These are phyloP conservation scores for Nigrospora osmanthi DNA, from an alignment of 2,329 filamentous ascomycete species.

Conservation along the genomic window DNA sequence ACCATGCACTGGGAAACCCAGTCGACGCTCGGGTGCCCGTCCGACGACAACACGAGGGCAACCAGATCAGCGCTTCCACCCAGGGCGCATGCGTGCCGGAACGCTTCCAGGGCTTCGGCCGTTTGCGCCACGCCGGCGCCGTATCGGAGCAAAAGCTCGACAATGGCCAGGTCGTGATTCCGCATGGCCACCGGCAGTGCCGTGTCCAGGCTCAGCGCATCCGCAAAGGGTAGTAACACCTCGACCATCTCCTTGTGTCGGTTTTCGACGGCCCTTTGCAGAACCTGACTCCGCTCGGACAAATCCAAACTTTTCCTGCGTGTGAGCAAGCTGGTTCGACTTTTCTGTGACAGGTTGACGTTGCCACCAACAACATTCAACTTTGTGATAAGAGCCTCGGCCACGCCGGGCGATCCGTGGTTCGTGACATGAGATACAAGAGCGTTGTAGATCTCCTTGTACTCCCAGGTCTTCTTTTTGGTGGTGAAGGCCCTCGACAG, in stretches of 20 bases:
- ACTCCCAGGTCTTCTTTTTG: conserved; percentile 43
- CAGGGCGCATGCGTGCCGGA: conserved; percentile 39
- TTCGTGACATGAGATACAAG: conserved; percentile 41
- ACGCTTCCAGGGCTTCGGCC: conserved; percentile 43
- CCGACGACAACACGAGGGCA: conserved; percentile 39
- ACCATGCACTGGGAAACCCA: conserved; percentile 43
- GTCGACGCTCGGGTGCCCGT: conserved; percentile 33
- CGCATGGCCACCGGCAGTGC: conserved; percentile 41
- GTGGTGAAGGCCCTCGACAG: conserved; percentile 36
- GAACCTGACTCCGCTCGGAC: conserved; percentile 40
- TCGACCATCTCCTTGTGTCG: conserved; percentile 44
- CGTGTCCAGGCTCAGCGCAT: conserved; percentile 39
- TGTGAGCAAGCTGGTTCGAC: conserved; percentile 37
- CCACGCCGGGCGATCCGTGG: conserved; percentile 43
- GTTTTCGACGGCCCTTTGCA: conserved; percentile 42
- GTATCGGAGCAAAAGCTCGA: conserved; percentile 40
- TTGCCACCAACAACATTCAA: conserved; percentile 41
- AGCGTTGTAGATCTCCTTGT: conserved; percentile 43
- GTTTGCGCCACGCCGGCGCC: conserved; percentile 41
- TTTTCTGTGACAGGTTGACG: conserved; percentile 39
- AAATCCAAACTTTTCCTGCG: conserved; percentile 42
- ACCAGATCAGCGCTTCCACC: conserved; percentile 38
- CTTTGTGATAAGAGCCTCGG: conserved; percentile 46
- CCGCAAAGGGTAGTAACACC: conserved; percentile 45
- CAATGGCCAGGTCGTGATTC: conserved; percentile 31